Percentiles rank a stretch among this genome's conserved stretches.
These are phyloP conservation scores for Radiomyces spectabilis DNA, from an alignment of 192 early-diverging fungal genomes.

Conservation along the genomic window DNA sequence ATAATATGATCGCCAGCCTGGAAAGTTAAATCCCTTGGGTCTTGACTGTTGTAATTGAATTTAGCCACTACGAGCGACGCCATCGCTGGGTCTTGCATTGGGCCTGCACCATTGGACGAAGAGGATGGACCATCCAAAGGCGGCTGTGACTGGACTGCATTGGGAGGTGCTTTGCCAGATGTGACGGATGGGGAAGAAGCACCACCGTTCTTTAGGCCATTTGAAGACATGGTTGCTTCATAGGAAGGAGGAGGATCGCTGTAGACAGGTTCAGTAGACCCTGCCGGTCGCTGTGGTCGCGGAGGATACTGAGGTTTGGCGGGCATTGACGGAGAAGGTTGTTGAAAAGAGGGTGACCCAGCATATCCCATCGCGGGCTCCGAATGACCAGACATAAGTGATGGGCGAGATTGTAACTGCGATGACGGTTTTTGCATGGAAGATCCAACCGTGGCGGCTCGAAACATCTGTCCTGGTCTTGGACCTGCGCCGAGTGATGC, in stretches of 20 bases:
- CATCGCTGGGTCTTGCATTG: slow-evolving; percentile 4
- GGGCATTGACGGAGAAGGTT: background rate
- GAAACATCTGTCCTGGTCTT: slow-evolving; percentile 5
- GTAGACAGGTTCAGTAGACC: background rate
- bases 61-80: slow-evolving; percentile 14
- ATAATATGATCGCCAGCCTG: slow-evolving; percentile 28
- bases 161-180: background rate
- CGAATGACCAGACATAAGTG: background rate
- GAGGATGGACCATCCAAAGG: background rate
- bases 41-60: slow-evolving; percentile 26
- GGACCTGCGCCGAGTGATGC: slow-evolving; percentile 20
- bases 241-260: background rate
- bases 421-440: too few species aligned
- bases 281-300: background rate
- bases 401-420: background rate
- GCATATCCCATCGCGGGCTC: background rate
- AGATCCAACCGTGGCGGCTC: too few species aligned
- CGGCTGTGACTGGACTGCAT: background rate
- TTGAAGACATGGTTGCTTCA: background rate
- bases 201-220: background rate
- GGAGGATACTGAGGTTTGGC: background rate
- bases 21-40: slow-evolving; percentile 29
- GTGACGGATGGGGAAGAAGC: too few species aligned
- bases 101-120: too few species aligned
- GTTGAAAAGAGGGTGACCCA: background rate